Evolutionary conservation across 2,329 filamentous ascomycete species (phyloP).

Genomic region (Phoma sp.): DNA sequence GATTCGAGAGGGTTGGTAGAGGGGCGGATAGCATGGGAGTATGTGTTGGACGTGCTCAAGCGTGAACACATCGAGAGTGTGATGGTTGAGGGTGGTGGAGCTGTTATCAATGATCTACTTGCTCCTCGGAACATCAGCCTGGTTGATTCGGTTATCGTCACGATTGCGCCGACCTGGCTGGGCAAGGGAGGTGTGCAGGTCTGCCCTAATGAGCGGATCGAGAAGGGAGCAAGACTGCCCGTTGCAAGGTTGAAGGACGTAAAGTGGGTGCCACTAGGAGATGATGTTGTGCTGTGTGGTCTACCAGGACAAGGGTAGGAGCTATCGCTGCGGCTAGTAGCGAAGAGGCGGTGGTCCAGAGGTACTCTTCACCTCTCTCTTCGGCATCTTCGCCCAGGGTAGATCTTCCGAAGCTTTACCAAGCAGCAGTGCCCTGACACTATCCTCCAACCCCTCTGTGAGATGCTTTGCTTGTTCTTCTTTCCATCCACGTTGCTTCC

Average conservation of each 20-base stretch:
- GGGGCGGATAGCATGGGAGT: constrained; percentile 60
- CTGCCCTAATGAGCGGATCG: constrained; percentile 66
- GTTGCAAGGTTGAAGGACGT: constrained; percentile 71
- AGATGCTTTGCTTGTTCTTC: constrained; percentile 23
- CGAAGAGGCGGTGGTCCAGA: constrained; percentile 10
- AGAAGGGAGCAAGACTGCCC: constrained; percentile 58
- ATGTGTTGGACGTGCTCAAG: constrained; percentile 65
- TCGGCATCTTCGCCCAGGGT: constrained; percentile 32
- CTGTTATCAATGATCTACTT: constrained; percentile 83
- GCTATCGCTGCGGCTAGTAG: constrained; percentile 4
- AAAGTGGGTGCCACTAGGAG: constrained; percentile 77
- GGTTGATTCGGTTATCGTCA: constrained; percentile 81
- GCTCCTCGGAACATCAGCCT: constrained; percentile 64
- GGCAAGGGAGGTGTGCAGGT: constrained; percentile 82
- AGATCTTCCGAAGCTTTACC: constrained; percentile 30
- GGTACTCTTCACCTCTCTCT: background rate
- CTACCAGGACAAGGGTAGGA: constrained; percentile 49
- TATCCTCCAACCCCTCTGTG: constrained; percentile 33
- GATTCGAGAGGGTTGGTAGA: background rate
- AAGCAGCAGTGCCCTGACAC: constrained; percentile 34
- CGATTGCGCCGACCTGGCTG: constrained; percentile 89
- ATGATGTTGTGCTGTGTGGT: constrained; percentile 84
- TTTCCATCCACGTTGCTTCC: constrained; percentile 50
- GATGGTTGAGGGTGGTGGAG: constrained; percentile 90
- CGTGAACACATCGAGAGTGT: constrained; percentile 72